phyloP scores from a whole-genome alignment of 2,329 filamentous ascomycete genomes.

The Fusarium bactridioides region DNA sequence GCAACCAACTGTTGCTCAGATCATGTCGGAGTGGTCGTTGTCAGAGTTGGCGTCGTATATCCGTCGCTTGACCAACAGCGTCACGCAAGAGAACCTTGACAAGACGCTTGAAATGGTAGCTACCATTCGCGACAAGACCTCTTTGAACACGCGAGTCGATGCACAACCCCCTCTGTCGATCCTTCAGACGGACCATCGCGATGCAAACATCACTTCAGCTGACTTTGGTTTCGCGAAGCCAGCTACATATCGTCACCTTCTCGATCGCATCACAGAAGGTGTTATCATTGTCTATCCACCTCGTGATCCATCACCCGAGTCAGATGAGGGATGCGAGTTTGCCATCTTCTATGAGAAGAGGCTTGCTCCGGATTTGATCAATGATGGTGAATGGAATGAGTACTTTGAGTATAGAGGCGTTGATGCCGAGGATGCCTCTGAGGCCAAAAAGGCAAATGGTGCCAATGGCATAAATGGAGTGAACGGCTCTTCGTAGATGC shows the following conservation, averaged over 20 bases:
- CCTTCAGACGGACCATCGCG: conserved; percentile 48
- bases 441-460: background rate
- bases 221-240: conserved; percentile 51
- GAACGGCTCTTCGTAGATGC: background rate
- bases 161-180: conserved; percentile 48
- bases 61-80: conserved; percentile 48
- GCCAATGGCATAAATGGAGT: background rate
- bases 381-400: conserved; percentile 46
- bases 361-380: conserved; percentile 42
- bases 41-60: conserved; percentile 48
- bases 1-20: conserved; percentile 43
- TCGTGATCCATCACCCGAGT: conserved; percentile 29
- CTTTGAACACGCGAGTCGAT: conserved; percentile 46
- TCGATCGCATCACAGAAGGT: conserved; percentile 43
- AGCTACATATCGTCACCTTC: conserved; percentile 44
- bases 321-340: conserved; percentile 49
- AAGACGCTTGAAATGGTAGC: conserved; percentile 44
- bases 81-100: conserved; percentile 45
- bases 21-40: conserved; percentile 49
- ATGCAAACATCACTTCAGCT: conserved; percentile 37
- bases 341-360: conserved; percentile 47
- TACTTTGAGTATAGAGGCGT: conserved; percentile 51
- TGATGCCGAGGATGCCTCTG: conserved; percentile 30
- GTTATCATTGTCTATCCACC: conserved; percentile 46
- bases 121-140: conserved; percentile 48